Conservation (phyloP, 768 basidiomycete species). For the Infundibulicybe gibba region DNA sequence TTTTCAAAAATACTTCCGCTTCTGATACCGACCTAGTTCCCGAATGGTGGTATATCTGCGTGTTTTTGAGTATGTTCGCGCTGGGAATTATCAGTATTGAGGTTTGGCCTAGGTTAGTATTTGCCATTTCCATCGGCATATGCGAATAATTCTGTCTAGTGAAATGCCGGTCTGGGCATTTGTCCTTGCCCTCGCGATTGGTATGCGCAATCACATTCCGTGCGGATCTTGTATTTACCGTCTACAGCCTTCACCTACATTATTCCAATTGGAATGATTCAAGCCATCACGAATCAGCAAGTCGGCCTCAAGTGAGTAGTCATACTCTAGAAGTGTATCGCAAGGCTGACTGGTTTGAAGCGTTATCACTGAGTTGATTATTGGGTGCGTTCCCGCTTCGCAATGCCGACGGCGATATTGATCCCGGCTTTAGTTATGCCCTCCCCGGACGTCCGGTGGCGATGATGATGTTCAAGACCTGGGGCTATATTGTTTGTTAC, state of each 20-base stretch:
- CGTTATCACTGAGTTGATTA: constrained; percentile 79
- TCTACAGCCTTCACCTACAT: constrained; percentile 53
- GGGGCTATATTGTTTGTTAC: constrained; percentile 41
- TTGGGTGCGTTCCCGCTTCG: constrained; percentile 49
- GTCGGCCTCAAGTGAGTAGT: constrained; percentile 45
- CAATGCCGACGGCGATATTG: too few relatives aligned
- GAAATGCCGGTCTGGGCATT: constrained; percentile 40
- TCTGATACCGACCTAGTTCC: constrained; percentile 35
- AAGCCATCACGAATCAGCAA: constrained; percentile 79
- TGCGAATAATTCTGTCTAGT: constrained; percentile 24
- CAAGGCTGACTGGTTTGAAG: too few relatives aligned
- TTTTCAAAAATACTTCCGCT: constrained; percentile 48
- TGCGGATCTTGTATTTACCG: neutral
- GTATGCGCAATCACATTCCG: constrained; percentile 24
- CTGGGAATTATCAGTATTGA: constrained; percentile 70
- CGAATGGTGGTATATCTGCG: constrained; percentile 77
- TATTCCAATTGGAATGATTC: constrained; percentile 65
- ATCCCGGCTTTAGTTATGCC: too few relatives aligned
- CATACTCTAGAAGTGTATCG: too few relatives aligned
- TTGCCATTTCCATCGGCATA: neutral
- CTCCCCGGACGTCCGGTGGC: constrained; percentile 42
- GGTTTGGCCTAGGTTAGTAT: constrained; percentile 46
- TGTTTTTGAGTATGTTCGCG: constrained; percentile 67
- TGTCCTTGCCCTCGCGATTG: constrained; percentile 57
- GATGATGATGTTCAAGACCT: constrained; percentile 70